Conservation (phyloP, 163 green algal species). For the Trebouxia gelatinosa region DNA sequence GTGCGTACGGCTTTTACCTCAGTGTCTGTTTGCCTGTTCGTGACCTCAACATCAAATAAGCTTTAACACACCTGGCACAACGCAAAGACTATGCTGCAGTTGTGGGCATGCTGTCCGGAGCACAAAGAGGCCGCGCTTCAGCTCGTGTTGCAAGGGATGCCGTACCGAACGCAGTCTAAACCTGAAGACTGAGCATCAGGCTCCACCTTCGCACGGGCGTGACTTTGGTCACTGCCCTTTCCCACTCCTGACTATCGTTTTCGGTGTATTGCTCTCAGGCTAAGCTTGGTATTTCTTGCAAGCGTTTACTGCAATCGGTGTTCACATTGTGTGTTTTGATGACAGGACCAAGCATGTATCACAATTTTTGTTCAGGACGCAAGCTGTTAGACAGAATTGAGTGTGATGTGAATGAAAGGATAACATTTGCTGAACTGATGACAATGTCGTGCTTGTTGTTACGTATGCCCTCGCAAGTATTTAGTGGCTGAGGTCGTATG, state of each 20-base stretch:
- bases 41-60: background rate
- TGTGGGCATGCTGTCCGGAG: constrained; percentile 17
- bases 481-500: no score
- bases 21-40: background rate
- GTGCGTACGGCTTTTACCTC: background rate
- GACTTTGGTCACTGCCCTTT: no score
- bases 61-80: no score
- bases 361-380: no score
- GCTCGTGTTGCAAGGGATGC: constrained; percentile 10
- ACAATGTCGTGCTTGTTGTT: no score
- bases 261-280: background rate
- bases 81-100: background rate
- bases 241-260: background rate
- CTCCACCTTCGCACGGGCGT: no score
- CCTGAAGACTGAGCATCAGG: no score
- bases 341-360: no score
- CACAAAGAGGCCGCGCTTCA: constrained; percentile 6
- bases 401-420: no score
- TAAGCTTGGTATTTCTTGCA: background rate
- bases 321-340: background rate
- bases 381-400: no score
- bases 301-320: background rate
- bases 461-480: no score
- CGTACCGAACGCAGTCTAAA: background rate
- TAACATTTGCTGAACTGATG: no score